Evolutionary conservation across 495 filamentous ascomycete genomes (phyloP), one percentile per base, ranked within the genome.

Genomic region (Penicillium fimorum): DNA sequence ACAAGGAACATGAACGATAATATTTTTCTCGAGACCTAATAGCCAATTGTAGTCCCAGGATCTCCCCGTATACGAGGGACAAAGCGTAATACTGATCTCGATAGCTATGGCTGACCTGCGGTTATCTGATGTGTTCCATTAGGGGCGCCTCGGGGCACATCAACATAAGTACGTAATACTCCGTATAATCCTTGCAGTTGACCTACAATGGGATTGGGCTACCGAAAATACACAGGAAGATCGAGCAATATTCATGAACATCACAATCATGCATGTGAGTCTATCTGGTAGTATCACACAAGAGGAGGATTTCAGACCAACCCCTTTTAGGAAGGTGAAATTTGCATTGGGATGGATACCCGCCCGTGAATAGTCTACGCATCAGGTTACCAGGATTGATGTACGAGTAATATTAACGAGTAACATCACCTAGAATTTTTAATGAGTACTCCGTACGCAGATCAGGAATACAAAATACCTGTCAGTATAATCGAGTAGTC

Each of bases 291-390:
- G 22, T 47, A 32, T 22, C 15, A 6, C 4, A 22, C 8, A 17
- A n/a, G 3, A 33, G 13, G 4, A 22, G 13, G 22, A 17, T 43
- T 44, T 29, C 17, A 33, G 32, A 17, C 40, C 40, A 32, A 35
- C 27, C 38, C 50, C 2, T 17, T 52, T 53, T 43, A 33, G 50
- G 50, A 25, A 53, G 42, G 30, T 45, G 42, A 53, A 5, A 27
- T 17, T 51, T 17, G 17, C 18, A 9, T 15, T n/a, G 15, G 35
- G 37, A 29, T 27, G 25, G 25, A 27, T 27, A 27, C 25, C 25
- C 25, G 25, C 25, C 25, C 3, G 25, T 27, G 6, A 4, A 27
- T 27, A 4, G 25, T 27, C 25, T 7, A 27, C 25, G 25, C 25
- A 27, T 27, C 6, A 27, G 25, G 25, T 7, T 27, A 27, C 4